A percentile compares a stretch with the other conserved stretches of the same genome.
phyloP scores from a whole-genome alignment of 2,329 filamentous ascomycete genomes.

The Xylaria polymorpha region DNA sequence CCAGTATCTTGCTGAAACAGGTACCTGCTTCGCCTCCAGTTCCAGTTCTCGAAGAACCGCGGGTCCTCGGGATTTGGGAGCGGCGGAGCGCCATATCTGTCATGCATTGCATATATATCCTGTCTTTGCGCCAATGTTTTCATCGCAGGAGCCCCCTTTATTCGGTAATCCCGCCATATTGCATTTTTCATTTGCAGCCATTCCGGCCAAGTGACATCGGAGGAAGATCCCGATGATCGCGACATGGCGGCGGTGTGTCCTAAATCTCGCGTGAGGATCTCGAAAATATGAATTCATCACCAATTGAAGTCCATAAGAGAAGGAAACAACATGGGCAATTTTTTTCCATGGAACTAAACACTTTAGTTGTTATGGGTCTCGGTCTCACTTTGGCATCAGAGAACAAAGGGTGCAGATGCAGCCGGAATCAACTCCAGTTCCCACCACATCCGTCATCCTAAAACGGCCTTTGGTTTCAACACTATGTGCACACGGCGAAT shows the following conservation, averaged over 20 bases:
- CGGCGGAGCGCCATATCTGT: neutral
- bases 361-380: neutral
- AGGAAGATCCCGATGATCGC: neutral
- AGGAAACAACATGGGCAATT: neutral
- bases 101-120: neutral
- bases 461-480: conserved; percentile 1
- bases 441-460: conserved; percentile 4
- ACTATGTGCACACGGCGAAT: neutral
- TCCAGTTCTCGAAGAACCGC: neutral
- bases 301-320: neutral
- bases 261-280: neutral
- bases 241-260: neutral
- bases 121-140: neutral
- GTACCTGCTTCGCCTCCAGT: neutral
- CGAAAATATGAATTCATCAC: neutral
- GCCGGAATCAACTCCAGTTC: conserved; percentile 24
- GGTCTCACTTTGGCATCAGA: conserved; percentile 1
- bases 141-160: neutral
- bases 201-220: neutral
- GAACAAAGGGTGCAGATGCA: conserved; percentile 20
- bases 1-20: neutral
- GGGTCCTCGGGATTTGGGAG: neutral
- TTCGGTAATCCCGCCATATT: conserved; percentile 8
- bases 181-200: neutral
- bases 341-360: neutral